Evolutionary conservation across 305 asterid species (phyloP), one percentile per base, ranked within the genome.

Genomic region (Solanum hybrid): DNA sequence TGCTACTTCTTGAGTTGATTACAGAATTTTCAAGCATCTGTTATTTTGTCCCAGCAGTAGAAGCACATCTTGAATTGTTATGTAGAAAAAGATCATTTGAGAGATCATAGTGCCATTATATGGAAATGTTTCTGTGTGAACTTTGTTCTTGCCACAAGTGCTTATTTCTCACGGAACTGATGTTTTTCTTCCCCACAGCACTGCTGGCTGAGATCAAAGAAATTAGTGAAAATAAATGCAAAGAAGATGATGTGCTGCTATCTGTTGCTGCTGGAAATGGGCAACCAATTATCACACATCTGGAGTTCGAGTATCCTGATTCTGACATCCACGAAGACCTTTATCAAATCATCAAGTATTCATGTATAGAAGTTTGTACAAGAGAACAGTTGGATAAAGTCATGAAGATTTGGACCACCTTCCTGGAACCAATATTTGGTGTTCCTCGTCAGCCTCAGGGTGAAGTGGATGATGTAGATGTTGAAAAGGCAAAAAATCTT

Each of bases 271-370:
- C 97, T 93, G 97, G 94, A 77, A 92, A 91, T 93, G 94, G 93
- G 90, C 97, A 92, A 71, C 95, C 96, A 46, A 89, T 89, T 77
- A 90, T 89, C 89, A 94, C 98, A 88, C 95, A 97, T 91, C 89
- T 97, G 95, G 96, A 93, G 90, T 95, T 93, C 86, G 93, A 92
- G 90, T 97, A 93, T 92, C 93, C 95, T 88, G 99, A 98, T 92
- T 94, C 93, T 32, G 97, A 95, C 75, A 92, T 98, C 94, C 99
- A 97, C 79, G 96, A 96, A 89, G 98, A 98, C 92, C 94, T 98
- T 60, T 92, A 93, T 93, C 94, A 95, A 93, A 95, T 98, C 89
- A 95, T 98, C 89, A 94, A 95, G 90, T 95, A 92, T 91, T 93
- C 99, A 17, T 96, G 98, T 90, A 93, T 91, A 90, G 98, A 96